Evolutionary conservation across 2,329 filamentous ascomycete genomes (phyloP), one percentile per base, ranked within the genome.

Genomic region (Neofusicoccum kwambonambiense): DNA sequence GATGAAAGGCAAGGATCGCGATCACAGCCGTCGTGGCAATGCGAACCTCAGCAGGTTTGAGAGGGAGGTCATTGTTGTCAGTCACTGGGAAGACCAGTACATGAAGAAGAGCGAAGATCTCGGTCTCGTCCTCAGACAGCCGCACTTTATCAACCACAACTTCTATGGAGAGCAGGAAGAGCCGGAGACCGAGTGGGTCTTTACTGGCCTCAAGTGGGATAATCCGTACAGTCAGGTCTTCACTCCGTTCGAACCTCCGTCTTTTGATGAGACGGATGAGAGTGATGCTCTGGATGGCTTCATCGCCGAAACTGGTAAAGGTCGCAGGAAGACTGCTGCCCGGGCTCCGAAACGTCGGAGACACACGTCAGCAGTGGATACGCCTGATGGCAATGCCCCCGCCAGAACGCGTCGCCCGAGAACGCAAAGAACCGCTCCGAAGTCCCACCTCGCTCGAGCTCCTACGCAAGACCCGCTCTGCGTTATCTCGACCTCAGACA

Each of bases 401-500:
- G 41, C 41, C 17, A 22, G 39, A 13, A 42, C 39, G 7, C 57
- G 57, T 12, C 58, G 58, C 9, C 58, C 50, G n/a, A 60, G 31
- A 8, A 31, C 41, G 13, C 42, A 31, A 34, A 31, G 27, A 31
- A 5, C 27, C 6, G 27, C 27, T 31, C 27, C 27, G 1, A 60
- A 60, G n/a, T n/a, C 27, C 15, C 41, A 44, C 19, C 11, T 56
- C 3, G 39, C 42, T 9, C 61, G 61, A 15, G 51, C 17, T 4
- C 62, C 62, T 7, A 41, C 52, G 1, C 50, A 54, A 19, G 57
- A 69, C 64, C 9, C 73, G 73, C 65, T 41, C 4, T 62, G 57
- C 27, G 47, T 65, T 12, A 62, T 65, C 27, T 42, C 42, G 4
- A 58, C 62, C 5, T 41, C 51, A 19, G 62, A 65, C 17, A 65